These are phyloP conservation scores for Fomitopsis schrenkii DNA, from an alignment of 1,284 basidiomycete species.

Conservation along the genomic window DNA sequence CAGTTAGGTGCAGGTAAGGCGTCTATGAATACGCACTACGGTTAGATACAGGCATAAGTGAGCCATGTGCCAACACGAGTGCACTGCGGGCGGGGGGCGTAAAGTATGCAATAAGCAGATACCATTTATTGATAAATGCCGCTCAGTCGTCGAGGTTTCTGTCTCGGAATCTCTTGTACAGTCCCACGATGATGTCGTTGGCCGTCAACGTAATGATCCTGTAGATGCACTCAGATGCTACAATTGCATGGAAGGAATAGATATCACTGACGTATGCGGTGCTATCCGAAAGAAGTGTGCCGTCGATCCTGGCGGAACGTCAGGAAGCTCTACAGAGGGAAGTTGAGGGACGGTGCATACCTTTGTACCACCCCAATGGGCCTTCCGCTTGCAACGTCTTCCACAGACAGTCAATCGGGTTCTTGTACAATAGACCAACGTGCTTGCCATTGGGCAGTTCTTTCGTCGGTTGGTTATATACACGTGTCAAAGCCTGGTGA, in stretches of 20 bases:
- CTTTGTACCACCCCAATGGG: constrained; percentile 90
- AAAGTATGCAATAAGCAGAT: background rate
- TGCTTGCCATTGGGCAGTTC: constrained; percentile 70
- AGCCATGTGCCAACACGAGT: background rate
- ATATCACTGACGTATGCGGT: constrained; percentile 73
- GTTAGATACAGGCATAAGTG: background rate
- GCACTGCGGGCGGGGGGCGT: background rate
- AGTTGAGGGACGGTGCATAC: constrained; percentile 29
- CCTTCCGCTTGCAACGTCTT: constrained; percentile 94
- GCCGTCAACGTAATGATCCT: constrained; percentile 83
- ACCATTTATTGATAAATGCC: background rate
- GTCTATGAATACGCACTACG: background rate
- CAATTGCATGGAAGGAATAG: background rate
- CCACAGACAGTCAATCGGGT: constrained; percentile 94
- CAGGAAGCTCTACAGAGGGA: background rate
- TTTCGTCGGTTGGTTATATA: constrained; percentile 93
- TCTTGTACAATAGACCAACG: constrained; percentile 81
- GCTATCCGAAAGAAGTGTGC: constrained; percentile 92
- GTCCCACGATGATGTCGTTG: constrained; percentile 76
- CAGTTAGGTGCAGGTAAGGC: no score
- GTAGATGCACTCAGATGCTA: background rate
- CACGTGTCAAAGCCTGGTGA: constrained; percentile 78
- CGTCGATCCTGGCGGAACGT: constrained; percentile 63
- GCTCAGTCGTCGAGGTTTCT: background rate
- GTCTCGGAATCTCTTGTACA: constrained; percentile 50